phyloP scores from a whole-genome alignment of 768 basidiomycete species.

The Pleurotus citrinopileatus region DNA sequence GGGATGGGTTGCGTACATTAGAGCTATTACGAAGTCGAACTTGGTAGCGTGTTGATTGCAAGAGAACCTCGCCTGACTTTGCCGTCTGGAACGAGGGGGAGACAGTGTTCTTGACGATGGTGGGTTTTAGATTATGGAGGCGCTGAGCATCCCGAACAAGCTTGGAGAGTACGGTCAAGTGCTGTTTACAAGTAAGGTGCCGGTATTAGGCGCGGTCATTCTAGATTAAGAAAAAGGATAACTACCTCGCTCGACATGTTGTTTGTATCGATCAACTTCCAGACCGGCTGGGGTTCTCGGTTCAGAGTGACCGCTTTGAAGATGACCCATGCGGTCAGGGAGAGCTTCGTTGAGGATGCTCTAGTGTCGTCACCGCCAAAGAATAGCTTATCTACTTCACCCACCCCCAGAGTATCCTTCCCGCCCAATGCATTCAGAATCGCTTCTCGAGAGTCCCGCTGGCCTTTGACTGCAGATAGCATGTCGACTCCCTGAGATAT shows the following conservation, averaged over 20 bases:
- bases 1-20: neutral
- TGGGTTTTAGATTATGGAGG: conserved; percentile 41
- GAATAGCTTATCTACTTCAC: conserved; percentile 27
- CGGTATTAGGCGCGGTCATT: neutral
- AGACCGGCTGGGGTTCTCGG: neutral
- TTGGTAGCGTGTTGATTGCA: conserved; percentile 40
- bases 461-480: conserved; percentile 25
- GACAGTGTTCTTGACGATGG: conserved; percentile 44
- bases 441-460: conserved; percentile 31
- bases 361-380: conserved; percentile 19
- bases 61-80: conserved; percentile 26
- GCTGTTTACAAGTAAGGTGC: conserved; percentile 25
- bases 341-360: conserved; percentile 20
- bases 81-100: conserved; percentile 17
- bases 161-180: conserved; percentile 34
- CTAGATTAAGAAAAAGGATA: conserved; percentile 12
- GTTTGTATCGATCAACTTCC: conserved; percentile 22
- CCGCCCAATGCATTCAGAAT: conserved; percentile 37
- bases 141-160: conserved; percentile 35
- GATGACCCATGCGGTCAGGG: conserved; percentile 44
- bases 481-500: conserved; percentile 38
- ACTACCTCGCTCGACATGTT: conserved; percentile 25
- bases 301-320: conserved; percentile 25
- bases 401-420: conserved; percentile 23
- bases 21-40: conserved; percentile 34